A percentile compares a stretch with the other conserved stretches of the same genome.
Evolutionary conservation across 495 filamentous ascomycete genomes (phyloP).

Genomic region (Penicillium pulvis): DNA sequence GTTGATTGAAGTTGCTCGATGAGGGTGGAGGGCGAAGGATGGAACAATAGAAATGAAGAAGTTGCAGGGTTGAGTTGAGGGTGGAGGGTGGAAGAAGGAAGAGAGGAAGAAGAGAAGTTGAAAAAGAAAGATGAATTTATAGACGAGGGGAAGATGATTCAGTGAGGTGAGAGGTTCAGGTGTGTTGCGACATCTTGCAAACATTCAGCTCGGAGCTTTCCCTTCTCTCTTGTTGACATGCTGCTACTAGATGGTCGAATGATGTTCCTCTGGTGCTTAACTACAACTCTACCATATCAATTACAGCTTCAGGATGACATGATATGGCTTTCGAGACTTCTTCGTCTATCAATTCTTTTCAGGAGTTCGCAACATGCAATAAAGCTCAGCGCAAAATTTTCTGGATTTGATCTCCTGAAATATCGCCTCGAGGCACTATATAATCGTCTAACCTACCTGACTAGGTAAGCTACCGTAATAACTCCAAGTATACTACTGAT

Average conservation of each 20-base stretch:
- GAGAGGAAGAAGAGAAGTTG: neutral
- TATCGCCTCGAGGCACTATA: too few species aligned
- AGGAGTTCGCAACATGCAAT: neutral
- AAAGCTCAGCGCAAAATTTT: neutral
- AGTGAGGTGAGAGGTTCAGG: neutral
- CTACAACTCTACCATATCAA: neutral
- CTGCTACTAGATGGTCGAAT: neutral
- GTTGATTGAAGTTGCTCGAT: too few species aligned
- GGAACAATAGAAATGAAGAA: neutral
- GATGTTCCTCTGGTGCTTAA: neutral
- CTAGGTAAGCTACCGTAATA: too few species aligned
- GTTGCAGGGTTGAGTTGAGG: neutral
- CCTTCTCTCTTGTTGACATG: neutral
- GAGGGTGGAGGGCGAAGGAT: neutral
- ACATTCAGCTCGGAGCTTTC: neutral
- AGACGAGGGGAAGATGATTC: too few species aligned
- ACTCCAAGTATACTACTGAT: too few species aligned
- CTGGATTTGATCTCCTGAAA: neutral
- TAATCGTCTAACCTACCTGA: too few species aligned
- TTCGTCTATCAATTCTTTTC: too few species aligned
- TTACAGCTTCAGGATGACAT: neutral
- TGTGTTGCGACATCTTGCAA: neutral
- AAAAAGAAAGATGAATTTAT: neutral
- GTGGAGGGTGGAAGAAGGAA: neutral
- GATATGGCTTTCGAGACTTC: neutral